A percentile compares a stretch with the other conserved stretches of the same genome.
Conservation (phyloP, 345 rosid species). For the Psidium guajava region DNA sequence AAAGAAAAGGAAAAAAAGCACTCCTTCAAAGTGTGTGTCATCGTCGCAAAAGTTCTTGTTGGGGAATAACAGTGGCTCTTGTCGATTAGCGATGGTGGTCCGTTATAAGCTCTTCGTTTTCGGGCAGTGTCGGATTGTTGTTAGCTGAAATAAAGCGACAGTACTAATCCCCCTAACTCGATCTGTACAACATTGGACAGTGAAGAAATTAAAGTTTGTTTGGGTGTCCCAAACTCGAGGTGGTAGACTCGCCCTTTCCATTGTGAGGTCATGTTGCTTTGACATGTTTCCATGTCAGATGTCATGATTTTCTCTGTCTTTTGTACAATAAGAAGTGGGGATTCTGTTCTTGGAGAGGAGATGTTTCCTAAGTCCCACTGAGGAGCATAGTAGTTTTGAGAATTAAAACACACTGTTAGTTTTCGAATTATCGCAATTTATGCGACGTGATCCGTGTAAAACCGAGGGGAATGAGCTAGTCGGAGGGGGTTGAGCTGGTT, state of each 20-base stretch:
- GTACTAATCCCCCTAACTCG: background rate
- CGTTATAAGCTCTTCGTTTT: background rate
- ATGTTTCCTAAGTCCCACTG: background rate
- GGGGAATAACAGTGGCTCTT: background rate
- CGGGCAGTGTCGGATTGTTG: background rate
- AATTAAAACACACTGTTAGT: too few relatives aligned
- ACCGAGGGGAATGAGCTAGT: background rate
- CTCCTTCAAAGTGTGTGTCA: background rate
- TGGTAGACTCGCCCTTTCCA: background rate
- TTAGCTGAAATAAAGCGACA: background rate
- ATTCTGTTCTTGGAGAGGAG: background rate
- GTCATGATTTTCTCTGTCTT: background rate
- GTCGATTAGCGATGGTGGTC: background rate
- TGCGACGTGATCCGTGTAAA: background rate
- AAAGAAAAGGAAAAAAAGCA: too few relatives aligned
- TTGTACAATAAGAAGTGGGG: background rate
- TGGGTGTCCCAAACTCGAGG: background rate
- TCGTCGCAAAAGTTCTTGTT: background rate
- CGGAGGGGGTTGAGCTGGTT: background rate
- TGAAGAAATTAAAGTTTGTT: background rate
- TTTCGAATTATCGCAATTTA: too few relatives aligned
- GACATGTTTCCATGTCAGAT: background rate
- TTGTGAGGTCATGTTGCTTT: background rate
- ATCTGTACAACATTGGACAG: background rate
- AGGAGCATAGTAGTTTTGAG: background rate